Base-by-base conservation (phyloP, 345 rosid species). In the Populus euphratica region DNA sequence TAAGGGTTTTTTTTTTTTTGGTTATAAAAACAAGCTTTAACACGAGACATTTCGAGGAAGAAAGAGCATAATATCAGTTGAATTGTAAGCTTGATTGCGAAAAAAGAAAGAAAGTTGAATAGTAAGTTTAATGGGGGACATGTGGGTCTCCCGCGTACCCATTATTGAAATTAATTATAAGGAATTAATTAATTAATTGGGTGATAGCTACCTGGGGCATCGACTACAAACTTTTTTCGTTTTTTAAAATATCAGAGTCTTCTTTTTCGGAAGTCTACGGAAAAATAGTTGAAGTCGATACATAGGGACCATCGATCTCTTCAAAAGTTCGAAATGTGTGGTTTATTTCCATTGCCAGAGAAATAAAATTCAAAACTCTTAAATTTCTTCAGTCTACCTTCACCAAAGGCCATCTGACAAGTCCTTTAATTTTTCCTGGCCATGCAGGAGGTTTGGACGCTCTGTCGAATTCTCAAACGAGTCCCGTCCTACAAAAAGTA, bases 371-470 rank as follows among this genome's bases (percentile, higher is more conserved):
- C 64, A 59, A 23, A 20, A 54, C 61, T 21, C 61, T 54, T 54
- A 21, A 21, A 59, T 59, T 59, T 23, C 64, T 56, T 56, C 63
- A 1, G 50, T 13, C 17, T 14, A 13, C 18, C 14, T 12, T 5
- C 18, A 47, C 16, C 50, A 13, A 14, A 13, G 17, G 17, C 50
- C 52, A 47, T 4, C 52, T 47, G 17, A 47, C 17, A 12, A 5
- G 14, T n/a, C 29, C 25, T 11, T 10, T 1, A 27, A 27, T 27
- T 27, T 59, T 59, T 5, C 5, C 9, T 59, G 29, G 29, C 64
- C 33, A 23, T 78, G 38, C 88, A 92, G 97, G 97, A 92, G 80
- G 92, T 92, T 25, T 91, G 94, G 97, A 92, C 97, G 69, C 90
- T 92, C 2, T 92, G 97, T 77, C 84, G 97, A 81, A 88, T 92